These are phyloP conservation scores for Phialocephala subalpina DNA, from an alignment of 2,329 filamentous ascomycete species.

Conservation along the genomic window DNA sequence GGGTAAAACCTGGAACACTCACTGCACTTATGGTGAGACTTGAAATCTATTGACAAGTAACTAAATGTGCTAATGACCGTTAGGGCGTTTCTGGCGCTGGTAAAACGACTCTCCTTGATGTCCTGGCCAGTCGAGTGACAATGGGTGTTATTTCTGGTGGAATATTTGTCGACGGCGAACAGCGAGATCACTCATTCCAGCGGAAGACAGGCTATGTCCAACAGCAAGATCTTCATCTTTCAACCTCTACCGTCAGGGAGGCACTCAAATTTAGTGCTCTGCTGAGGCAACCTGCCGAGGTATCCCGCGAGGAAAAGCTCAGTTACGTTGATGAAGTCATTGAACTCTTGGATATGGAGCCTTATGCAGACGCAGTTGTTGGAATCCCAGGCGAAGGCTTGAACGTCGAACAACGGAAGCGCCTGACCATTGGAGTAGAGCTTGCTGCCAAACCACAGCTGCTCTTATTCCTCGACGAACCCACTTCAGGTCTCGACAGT, in stretches of 20 bases:
- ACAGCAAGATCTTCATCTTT: slow-evolving; percentile 87
- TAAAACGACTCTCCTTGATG: slow-evolving; percentile 84
- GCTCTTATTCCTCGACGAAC: slow-evolving; percentile 90
- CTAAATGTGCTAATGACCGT: no score
- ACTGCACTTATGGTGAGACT: slow-evolving; percentile 65
- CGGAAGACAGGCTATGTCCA: slow-evolving; percentile 91
- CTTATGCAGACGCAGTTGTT: slow-evolving; percentile 90
- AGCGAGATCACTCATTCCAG: slow-evolving; percentile 72
- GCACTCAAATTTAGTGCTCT: slow-evolving; percentile 85
- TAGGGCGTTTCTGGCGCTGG: slow-evolving; percentile 73
- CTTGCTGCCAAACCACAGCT: slow-evolving; percentile 88
- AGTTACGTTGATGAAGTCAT: slow-evolving; percentile 93
- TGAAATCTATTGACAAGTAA: no score
- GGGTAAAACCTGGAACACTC: slow-evolving; percentile 74
- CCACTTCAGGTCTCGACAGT: slow-evolving; percentile 89
- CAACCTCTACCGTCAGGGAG: slow-evolving; percentile 83
- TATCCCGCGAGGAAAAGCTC: slow-evolving; percentile 77
- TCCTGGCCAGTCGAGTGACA: slow-evolving; percentile 78
- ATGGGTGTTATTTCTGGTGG: slow-evolving; percentile 89
- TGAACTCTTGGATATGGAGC: slow-evolving; percentile 86
- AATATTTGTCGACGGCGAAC: slow-evolving; percentile 56
- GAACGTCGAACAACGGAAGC: slow-evolving; percentile 75
- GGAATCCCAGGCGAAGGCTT: slow-evolving; percentile 88
- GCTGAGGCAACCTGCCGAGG: slow-evolving; percentile 80
- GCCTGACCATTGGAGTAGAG: slow-evolving; percentile 91